Evolutionary conservation across 176 grass and related monocot genomes (phyloP).

Genomic region (Ananas comosus): DNA sequence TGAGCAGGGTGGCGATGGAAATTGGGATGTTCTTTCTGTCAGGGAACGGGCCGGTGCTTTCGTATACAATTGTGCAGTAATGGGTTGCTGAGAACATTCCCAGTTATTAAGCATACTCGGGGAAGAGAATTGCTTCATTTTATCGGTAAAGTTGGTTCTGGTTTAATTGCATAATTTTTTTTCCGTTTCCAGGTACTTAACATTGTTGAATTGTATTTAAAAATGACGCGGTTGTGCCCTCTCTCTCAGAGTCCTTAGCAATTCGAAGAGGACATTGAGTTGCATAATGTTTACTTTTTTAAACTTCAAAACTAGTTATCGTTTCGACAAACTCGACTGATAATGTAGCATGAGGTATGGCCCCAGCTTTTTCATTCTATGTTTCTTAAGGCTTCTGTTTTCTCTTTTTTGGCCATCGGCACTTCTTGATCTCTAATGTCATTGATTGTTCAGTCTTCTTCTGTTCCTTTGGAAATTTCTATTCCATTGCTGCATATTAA

Average conservation of each 20-base stretch:
- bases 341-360: not conserved
- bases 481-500: not conserved
- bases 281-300: not conserved
- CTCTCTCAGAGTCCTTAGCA: constrained; percentile 13
- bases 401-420: not conserved
- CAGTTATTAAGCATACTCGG: not conserved
- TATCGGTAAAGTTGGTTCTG: not conserved
- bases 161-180: constrained; percentile 14
- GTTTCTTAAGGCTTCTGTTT: not conserved
- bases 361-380: not conserved
- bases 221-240: constrained; percentile 14
- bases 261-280: constrained; percentile 7
- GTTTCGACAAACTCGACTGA: no score
- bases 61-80: constrained; percentile 91
- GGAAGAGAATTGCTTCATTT: constrained; percentile 2
- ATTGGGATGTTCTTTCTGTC: constrained; percentile 79
- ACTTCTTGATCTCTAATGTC: not conserved
- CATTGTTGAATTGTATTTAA: constrained; percentile 7
- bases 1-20: constrained; percentile 22
- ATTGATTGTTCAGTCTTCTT: not conserved
- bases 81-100: constrained; percentile 57
- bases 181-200: not conserved
- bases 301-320: no score
- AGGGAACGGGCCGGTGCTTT: constrained; percentile 69
- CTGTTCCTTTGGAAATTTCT: not conserved